These are phyloP conservation scores for Zopfia rhizophila DNA, from an alignment of 2,329 filamentous ascomycete species.

Conservation along the genomic window DNA sequence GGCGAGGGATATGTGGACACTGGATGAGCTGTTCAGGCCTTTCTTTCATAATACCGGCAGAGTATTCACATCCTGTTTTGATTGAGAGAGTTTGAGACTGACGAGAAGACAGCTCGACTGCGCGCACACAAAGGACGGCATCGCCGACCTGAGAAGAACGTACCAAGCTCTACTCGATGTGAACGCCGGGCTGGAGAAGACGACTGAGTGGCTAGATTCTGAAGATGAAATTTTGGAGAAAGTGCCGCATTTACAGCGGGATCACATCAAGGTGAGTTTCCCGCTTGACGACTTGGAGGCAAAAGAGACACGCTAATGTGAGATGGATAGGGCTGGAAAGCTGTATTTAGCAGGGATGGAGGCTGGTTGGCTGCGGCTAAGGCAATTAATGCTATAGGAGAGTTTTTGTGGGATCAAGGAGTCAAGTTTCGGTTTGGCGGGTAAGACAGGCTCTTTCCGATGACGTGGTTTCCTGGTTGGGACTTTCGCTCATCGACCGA, in stretches of 20 bases:
- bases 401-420: constrained; percentile 49
- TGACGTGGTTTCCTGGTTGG: too few relatives aligned
- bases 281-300: not conserved
- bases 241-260: constrained; percentile 51
- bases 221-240: constrained; percentile 58
- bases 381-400: constrained; percentile 59
- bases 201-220: constrained; percentile 55
- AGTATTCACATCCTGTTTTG: constrained; percentile 19
- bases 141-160: constrained; percentile 45
- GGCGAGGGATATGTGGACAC: constrained; percentile 55
- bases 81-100: constrained; percentile 3
- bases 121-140: constrained; percentile 50
- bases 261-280: constrained; percentile 52
- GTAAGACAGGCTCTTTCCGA: too few relatives aligned
- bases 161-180: constrained; percentile 51
- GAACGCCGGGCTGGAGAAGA: constrained; percentile 46
- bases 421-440: constrained; percentile 56
- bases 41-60: constrained; percentile 60
- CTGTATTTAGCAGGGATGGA: constrained; percentile 55
- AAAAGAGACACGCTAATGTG: not conserved
- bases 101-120: constrained; percentile 38
- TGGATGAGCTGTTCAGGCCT: constrained; percentile 57
- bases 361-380: constrained; percentile 61
- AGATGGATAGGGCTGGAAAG: constrained; percentile 56
- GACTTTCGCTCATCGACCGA: too few relatives aligned